phyloP scores from a whole-genome alignment of 2,329 filamentous ascomycete genomes.

The Aspergillus caelatus region DNA sequence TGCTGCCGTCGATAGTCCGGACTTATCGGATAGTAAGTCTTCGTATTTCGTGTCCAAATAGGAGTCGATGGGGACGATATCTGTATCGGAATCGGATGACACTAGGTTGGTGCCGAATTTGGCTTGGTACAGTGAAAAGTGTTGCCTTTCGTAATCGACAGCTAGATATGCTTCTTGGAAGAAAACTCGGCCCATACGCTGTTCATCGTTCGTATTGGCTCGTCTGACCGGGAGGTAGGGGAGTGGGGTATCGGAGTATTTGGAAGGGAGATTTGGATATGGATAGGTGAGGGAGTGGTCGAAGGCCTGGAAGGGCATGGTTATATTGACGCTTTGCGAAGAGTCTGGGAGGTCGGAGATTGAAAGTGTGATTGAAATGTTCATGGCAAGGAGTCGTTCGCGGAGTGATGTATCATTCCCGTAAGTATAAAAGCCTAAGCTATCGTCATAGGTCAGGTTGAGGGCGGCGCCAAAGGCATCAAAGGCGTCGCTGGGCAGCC shows the following conservation, averaged over 20 bases:
- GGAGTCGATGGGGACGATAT: neutral
- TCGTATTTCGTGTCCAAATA: neutral
- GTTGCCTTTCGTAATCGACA: neutral
- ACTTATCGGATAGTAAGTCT: neutral
- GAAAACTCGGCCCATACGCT: slow-evolving; percentile 5
- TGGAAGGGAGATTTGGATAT: neutral
- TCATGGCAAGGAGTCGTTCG: neutral
- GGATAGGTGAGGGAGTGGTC: slow-evolving; percentile 5
- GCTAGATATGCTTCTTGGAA: slow-evolving; percentile 6
- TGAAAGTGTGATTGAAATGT: neutral
- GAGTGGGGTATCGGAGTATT: neutral
- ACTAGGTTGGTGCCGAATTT: neutral
- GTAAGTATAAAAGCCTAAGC: neutral
- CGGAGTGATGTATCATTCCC: slow-evolving; percentile 1
- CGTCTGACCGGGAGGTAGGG: neutral
- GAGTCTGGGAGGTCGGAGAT: slow-evolving; percentile 3
- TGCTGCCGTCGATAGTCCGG: neutral
- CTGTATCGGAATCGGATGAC: neutral
- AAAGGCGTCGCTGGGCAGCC: neutral
- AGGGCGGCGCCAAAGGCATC: neutral
- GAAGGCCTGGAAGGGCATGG: slow-evolving; percentile 2
- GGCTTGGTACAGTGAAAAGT: neutral
- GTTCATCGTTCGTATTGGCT: neutral
- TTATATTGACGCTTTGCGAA: neutral
- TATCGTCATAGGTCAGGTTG: slow-evolving; percentile 4